Conservation (phyloP, 768 basidiomycete genomes). For the Mycena belliarum region DNA sequence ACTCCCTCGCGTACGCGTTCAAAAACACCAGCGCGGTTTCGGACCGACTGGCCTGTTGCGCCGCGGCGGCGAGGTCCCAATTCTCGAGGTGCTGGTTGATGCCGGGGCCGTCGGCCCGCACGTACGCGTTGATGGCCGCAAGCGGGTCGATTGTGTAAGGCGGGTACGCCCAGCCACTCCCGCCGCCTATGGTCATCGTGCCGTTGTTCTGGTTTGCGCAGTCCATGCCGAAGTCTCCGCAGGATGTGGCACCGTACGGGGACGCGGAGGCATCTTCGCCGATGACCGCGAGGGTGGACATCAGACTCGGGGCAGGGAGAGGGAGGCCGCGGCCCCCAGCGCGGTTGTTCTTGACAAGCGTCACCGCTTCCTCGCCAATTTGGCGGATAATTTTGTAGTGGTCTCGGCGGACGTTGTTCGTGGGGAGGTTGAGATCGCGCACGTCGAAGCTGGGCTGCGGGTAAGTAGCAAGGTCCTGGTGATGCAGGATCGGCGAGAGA, state of each 20-base stretch:
- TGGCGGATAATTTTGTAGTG: slow-evolving; percentile 9
- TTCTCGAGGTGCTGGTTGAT: slow-evolving; percentile 12
- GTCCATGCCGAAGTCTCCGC: background rate
- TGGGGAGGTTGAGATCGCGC: slow-evolving; percentile 7
- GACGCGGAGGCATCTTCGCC: slow-evolving; percentile 9
- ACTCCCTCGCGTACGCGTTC: slow-evolving; percentile 7
- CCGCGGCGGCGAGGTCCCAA: slow-evolving; percentile 11
- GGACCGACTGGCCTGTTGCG: slow-evolving; percentile 7
- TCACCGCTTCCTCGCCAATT: slow-evolving; percentile 10
- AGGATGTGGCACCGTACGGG: slow-evolving; percentile 11
- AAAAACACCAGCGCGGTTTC: slow-evolving; percentile 10
- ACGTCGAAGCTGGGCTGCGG: slow-evolving; percentile 9
- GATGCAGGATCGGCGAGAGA: slow-evolving; percentile 8
- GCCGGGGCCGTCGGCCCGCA: slow-evolving; percentile 6
- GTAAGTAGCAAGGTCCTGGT: slow-evolving; percentile 10
- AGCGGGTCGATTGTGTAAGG: slow-evolving; percentile 16
- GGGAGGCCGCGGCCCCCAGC: slow-evolving; percentile 3
- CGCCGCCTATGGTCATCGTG: slow-evolving; percentile 9
- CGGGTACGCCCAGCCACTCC: slow-evolving; percentile 12
- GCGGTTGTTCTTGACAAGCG: slow-evolving; percentile 14
- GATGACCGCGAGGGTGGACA: slow-evolving; percentile 10
- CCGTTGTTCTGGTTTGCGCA: slow-evolving; percentile 12
- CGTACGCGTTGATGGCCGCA: slow-evolving; percentile 9
- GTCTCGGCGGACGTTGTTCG: slow-evolving; percentile 12
- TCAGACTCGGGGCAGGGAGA: background rate